phyloP scores from a whole-genome alignment of 2,329 filamentous ascomycete species.

The Colletotrichum sp. region DNA sequence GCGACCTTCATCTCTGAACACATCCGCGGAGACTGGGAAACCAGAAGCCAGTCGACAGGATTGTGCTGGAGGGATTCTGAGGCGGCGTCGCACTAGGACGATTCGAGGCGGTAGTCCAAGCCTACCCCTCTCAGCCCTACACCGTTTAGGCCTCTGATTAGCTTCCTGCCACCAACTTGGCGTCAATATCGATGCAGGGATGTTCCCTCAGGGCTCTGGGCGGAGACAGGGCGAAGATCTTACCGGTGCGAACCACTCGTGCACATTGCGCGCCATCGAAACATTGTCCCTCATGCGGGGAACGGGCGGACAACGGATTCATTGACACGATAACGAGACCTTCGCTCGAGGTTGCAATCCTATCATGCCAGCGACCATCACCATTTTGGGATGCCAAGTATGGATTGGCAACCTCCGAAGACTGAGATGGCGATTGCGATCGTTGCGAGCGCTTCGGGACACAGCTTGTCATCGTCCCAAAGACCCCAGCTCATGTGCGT shows the following conservation, averaged over 20 bases:
- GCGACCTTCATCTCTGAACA: neutral
- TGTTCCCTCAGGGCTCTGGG: neutral
- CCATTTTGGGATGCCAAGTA: neutral
- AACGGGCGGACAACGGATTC: neutral
- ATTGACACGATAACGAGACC: neutral
- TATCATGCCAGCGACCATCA: neutral
- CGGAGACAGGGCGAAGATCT: constrained; percentile 8
- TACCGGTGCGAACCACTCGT: neutral
- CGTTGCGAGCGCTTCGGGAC: neutral
- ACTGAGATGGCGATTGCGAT: neutral
- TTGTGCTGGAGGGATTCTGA: neutral
- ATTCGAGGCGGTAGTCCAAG: neutral
- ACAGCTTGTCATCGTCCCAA: neutral
- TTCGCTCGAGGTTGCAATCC: neutral
- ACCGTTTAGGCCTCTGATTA: constrained; percentile 13
- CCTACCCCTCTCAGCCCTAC: constrained; percentile 16
- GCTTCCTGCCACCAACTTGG: constrained; percentile 10
- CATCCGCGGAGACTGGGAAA: neutral
- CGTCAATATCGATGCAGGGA: neutral
- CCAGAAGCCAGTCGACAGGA: neutral
- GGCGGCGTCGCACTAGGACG: neutral
- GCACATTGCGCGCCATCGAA: neutral
- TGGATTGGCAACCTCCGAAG: neutral
- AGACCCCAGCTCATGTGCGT: neutral
- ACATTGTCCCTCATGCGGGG: neutral